phyloP scores from a whole-genome alignment of 768 basidiomycete species.

The Suillus sp. region DNA sequence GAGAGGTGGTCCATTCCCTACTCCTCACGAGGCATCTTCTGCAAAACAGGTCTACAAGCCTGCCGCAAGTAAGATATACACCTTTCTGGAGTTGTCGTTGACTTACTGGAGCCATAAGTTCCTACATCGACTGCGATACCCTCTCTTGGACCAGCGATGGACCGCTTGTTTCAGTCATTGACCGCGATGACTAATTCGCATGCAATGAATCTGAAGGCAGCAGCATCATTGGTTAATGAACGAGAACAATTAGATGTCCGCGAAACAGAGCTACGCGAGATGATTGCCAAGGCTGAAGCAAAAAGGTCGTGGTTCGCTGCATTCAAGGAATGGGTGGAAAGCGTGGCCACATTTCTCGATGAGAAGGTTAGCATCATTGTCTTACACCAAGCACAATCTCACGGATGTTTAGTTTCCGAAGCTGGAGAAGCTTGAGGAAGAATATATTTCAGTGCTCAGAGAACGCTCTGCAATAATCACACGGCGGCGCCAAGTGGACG shows the following conservation, averaged over 20 bases:
- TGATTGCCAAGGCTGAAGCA: conserved; percentile 72
- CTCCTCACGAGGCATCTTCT: conserved; percentile 36
- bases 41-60: conserved; percentile 67
- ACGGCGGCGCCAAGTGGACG: conserved; percentile 71
- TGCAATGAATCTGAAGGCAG: conserved; percentile 55
- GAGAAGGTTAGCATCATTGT: conserved; percentile 62
- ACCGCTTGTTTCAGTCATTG: conserved; percentile 61
- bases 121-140: conserved; percentile 67
- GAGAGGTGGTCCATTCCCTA: conserved; percentile 62
- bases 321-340: conserved; percentile 81
- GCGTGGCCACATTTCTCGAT: conserved; percentile 82
- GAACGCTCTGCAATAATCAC: conserved; percentile 73
- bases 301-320: conserved; percentile 82
- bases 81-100: conserved; percentile 11
- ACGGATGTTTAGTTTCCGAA: conserved; percentile 59
- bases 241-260: conserved; percentile 62
- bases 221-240: conserved; percentile 62
- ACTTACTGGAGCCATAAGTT: conserved; percentile 46
- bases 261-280: conserved; percentile 72
- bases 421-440: conserved; percentile 77
- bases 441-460: conserved; percentile 68
- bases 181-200: conserved; percentile 68
- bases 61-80: conserved; percentile 57
- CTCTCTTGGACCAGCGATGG: conserved; percentile 58
- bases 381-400: neutral